Evolutionary conservation across 768 basidiomycete species (phyloP).

Genomic region (Hypholoma fasciculare): DNA sequence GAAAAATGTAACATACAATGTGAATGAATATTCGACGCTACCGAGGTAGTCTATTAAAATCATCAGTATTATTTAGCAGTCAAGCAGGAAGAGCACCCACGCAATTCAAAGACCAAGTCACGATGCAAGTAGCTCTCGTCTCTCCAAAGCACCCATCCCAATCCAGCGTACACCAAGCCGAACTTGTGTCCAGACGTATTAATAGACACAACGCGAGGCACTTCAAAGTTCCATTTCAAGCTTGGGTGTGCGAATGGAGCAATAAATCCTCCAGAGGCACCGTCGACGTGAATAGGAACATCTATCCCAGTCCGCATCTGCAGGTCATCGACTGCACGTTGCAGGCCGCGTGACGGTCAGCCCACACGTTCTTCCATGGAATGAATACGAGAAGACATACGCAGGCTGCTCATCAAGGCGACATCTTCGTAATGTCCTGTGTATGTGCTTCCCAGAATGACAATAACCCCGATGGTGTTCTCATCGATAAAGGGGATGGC

Average conservation of each 20-base stretch:
- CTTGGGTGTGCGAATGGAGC: constrained; percentile 63
- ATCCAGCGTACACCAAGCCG: constrained; percentile 50
- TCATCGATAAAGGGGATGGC: constrained; percentile 64
- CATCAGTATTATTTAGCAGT: constrained; percentile 11
- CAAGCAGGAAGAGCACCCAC: constrained; percentile 26
- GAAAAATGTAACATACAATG: constrained; percentile 32
- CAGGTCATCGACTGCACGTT: constrained; percentile 47
- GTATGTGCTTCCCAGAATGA: constrained; percentile 52
- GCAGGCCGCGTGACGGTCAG: not conserved
- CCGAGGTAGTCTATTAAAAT: constrained; percentile 46
- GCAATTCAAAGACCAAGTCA: constrained; percentile 65
- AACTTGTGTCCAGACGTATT: constrained; percentile 63
- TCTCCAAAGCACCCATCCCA: constrained; percentile 67
- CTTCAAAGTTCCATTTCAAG: constrained; percentile 58
- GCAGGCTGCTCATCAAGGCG: constrained; percentile 49
- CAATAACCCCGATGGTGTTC: constrained; percentile 70
- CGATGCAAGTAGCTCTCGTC: constrained; percentile 58
- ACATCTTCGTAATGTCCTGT: constrained; percentile 69
- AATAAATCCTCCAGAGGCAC: constrained; percentile 61
- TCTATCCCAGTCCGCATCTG: constrained; percentile 53
- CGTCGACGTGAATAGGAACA: constrained; percentile 71
- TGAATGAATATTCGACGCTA: constrained; percentile 62
- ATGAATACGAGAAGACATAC: constrained; percentile 25
- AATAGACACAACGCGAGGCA: constrained; percentile 54
- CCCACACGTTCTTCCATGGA: not conserved